Evolutionary conservation across 306 rosid genomes (phyloP), one percentile per base, ranked within the genome.

Genomic region (Acmispon strigosus): DNA sequence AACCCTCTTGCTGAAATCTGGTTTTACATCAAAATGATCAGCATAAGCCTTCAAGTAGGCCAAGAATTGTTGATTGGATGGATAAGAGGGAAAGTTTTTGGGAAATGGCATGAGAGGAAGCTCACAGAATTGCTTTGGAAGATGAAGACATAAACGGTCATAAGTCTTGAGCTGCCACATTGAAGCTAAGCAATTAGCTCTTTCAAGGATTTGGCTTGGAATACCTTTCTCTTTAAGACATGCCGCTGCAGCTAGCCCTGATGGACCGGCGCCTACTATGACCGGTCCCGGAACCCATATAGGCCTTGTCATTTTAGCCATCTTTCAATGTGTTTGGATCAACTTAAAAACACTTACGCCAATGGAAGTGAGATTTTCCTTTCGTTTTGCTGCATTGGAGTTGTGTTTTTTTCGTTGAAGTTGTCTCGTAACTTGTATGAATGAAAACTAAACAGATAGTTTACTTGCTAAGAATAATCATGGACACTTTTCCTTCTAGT

Each of bases 181-280:
- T 44, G 99, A 91, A 75, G 96, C 96, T 77, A 95, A 74, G 80
- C 99, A 95, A 52, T 84, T 18, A 4, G 84, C 79, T 53, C 82
- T 79, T 79, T 95, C 99, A 2, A 95, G 85, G 45, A 91, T 84
- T 37, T 87, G 68, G 74, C 86, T 84, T 27, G 83, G 88, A 42
- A 91, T 81, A 0, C 89, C 92, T 81, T 82, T 87, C 24, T 86
- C 78, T 82, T 85, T 87, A 1, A 95, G 92, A 73, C 99, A 95
- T 24, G 99, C 97, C 0, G 97, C 96, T 10, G 77, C 85, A 5
- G 99, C 99, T 66, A 95, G 61, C 8, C 99, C 99, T 0, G 99
- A 91, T 6, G 99, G 99, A 17, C 99, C 99, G 62, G 93, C 99
- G 5, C 99, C 99, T 5, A 95, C 92, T 49, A 95, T 87, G 17